Base-by-base conservation (phyloP, 2,329 filamentous ascomycete species). In the Arachnomyces sp. region DNA sequence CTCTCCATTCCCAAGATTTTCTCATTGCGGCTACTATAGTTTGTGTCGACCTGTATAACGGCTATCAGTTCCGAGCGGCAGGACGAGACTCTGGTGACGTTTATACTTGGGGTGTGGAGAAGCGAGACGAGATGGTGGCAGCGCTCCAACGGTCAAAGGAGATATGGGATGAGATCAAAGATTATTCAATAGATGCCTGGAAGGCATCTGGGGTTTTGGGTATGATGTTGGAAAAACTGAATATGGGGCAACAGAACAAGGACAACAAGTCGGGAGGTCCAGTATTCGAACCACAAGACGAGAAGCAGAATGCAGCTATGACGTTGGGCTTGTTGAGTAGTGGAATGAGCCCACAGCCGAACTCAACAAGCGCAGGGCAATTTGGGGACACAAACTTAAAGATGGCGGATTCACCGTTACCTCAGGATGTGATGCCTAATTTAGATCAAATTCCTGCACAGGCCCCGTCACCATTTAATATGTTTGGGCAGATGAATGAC, bases 11-110 rank as follows among this genome's bases (percentile, higher is more conserved):
- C 7, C 84, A 85, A 54, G 89, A 95, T 55, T 95, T 93, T 58
- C 70, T 93, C 5, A 73, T 95, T 9, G 86, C 86, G 2, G 86
- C 85, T 3, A 93, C 92, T 74, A 76, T 95, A 33, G 73, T 95
- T 3, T 80, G 81, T 39, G 73, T 93, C 18, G 89, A 95, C 53
- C 73, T 95, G 1, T 85, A 92, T 54, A 82, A 84, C 39, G 58
- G 59, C 5, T 45, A 59, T 29, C 62, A 66, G 42, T 43, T 61
- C 12, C 57, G 59, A 18, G 49, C 51, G 17, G 51, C 57, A 3
- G 57, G 56, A 28, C 56, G 52, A 36, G 51, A 53, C 18, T 61
- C 62, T 2, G 60, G 54, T 21, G 65, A 67, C 43, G 55, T 58
- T 3, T 67, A 66, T 47, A 70, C 66, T 11, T 77, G 72, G 46